Conservation (phyloP, 345 rosid genomes). For the Brassica napus region DNA sequence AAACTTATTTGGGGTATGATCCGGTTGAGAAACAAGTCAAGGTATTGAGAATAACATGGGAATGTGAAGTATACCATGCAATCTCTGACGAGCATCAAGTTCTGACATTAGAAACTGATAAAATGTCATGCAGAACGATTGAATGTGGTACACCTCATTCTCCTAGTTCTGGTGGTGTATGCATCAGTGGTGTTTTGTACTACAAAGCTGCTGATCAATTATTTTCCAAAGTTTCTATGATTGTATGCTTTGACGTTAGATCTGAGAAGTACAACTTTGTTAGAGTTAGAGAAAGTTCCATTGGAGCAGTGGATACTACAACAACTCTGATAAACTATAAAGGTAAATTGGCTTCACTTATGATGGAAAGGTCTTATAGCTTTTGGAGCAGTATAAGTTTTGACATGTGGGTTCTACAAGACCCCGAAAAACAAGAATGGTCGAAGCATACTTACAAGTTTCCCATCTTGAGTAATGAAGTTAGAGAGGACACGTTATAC, state of each 20-base stretch:
- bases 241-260: background rate
- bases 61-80: no score
- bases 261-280: background rate
- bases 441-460: background rate
- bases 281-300: background rate
- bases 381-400: background rate
- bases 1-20: background rate
- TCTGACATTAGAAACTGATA: background rate
- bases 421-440: no score
- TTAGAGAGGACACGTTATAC: background rate
- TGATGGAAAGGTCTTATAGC: background rate
- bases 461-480: background rate
- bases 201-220: background rate
- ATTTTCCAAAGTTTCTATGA: background rate
- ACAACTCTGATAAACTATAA: background rate
- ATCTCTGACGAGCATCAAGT: background rate
- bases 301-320: no score
- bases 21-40: background rate
- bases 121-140: background rate
- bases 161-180: background rate
- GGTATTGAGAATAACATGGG: background rate
- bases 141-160: background rate
- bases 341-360: background rate
- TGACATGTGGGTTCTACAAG: background rate
- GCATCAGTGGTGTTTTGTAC: background rate